Conservation (phyloP, 208 protist genomes). For the Crithidia acanthocephali region DNA sequence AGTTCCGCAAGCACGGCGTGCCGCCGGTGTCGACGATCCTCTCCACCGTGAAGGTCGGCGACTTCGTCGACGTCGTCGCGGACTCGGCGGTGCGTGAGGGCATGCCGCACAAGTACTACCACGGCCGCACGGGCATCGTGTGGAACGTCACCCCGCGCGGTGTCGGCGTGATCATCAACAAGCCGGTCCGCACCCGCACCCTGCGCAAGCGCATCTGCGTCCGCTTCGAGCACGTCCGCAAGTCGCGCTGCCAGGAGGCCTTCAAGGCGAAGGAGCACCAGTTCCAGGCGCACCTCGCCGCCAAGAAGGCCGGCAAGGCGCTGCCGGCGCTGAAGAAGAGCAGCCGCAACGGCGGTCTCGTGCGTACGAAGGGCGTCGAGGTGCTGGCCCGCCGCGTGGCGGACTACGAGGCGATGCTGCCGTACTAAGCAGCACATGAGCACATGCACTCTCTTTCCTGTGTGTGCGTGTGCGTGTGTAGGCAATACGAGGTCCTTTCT, state of each 20-base stretch:
- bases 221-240: constrained; percentile 99
- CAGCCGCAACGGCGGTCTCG: constrained; percentile 73
- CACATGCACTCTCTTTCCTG: not conserved
- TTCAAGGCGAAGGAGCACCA: constrained; percentile 88
- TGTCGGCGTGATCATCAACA: constrained; percentile 99
- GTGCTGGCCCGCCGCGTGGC: constrained; percentile 73
- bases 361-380: constrained; percentile 79
- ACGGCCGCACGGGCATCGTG: constrained; percentile 99
- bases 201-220: constrained; percentile 99
- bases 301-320: constrained; percentile 86
- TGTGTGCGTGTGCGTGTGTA: constrained; percentile 1
- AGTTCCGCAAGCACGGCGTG: constrained; percentile 96
- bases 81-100: constrained; percentile 99
- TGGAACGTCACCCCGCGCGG: constrained; percentile 99
- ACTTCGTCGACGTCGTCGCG: constrained; percentile 99
- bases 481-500: not conserved
- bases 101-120: constrained; percentile 99
- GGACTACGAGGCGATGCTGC: constrained; percentile 90
- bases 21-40: constrained; percentile 97
- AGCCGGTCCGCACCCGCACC: constrained; percentile 97
- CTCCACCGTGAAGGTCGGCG: constrained; percentile 97
- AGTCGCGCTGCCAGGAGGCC: constrained; percentile 92
- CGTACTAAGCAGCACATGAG: constrained; percentile 49
- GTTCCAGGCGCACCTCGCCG: constrained; percentile 69
- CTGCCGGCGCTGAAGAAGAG: constrained; percentile 75